phyloP scores from a whole-genome alignment of 495 filamentous ascomycete species.

The Xylaria venustula region DNA sequence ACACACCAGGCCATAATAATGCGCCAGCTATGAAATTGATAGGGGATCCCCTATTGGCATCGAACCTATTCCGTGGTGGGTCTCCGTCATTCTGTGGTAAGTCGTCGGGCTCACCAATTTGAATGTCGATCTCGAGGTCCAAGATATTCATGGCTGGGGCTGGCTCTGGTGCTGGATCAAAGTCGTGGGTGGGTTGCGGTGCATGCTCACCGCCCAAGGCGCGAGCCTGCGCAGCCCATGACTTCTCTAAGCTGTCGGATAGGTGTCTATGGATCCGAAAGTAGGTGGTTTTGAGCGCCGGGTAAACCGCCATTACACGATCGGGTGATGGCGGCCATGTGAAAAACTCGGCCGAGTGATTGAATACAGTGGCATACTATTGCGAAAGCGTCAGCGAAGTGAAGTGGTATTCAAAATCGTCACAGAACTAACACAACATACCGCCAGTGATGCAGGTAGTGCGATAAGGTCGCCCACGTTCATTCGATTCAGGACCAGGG shows the following conservation, averaged over 20 bases:
- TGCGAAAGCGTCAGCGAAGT: conserved; percentile 8
- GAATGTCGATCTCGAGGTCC: conserved; percentile 25
- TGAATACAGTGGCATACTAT: conserved; percentile 25
- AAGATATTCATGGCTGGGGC: conserved; percentile 17
- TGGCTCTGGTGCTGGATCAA: conserved; percentile 38
- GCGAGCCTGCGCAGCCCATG: conserved; percentile 43
- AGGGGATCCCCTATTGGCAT: conserved; percentile 3
- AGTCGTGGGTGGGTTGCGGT: conserved; percentile 20
- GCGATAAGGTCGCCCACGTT: conserved; percentile 27
- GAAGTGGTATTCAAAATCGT: not conserved
- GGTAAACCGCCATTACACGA: conserved; percentile 67
- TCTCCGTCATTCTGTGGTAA: conserved; percentile 13
- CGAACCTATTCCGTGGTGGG: conserved; percentile 14
- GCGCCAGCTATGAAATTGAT: conserved; percentile 40
- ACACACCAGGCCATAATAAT: conserved; percentile 41
- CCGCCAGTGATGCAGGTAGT: conserved; percentile 35
- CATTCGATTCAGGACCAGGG: conserved; percentile 35
- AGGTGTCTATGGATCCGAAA: conserved; percentile 62
- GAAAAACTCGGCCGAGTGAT: conserved; percentile 25
- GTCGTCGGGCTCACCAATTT: conserved; percentile 18
- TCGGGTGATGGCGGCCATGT: conserved; percentile 73
- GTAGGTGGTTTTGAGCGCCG: conserved; percentile 67
- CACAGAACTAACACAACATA: conserved; percentile 21
- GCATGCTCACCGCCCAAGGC: conserved; percentile 36
- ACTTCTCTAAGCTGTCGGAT: conserved; percentile 60